Base-by-base conservation (phyloP, 108 stramenopile genomes). In the Heterococcus sp. region DNA sequence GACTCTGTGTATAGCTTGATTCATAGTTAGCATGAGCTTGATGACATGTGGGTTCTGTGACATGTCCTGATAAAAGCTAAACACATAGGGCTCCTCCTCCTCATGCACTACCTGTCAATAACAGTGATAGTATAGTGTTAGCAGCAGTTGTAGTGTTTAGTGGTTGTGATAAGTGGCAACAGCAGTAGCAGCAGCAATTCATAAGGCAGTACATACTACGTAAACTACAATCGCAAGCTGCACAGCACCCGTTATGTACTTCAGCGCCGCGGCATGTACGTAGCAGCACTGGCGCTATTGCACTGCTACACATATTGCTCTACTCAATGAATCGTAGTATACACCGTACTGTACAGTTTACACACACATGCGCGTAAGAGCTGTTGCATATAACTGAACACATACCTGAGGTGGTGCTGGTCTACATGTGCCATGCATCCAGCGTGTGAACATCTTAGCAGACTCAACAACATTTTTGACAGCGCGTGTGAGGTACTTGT, bases 371-470 rank as follows among this genome's bases (percentile, higher is more conserved):
- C n/a, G n/a, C n/a, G n/a, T n/a, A n/a, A n/a, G n/a, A n/a, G n/a
- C n/a, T n/a, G n/a, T n/a, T n/a, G n/a, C n/a, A n/a, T n/a, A n/a
- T n/a, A n/a, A n/a, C n/a, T n/a, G n/a, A n/a, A n/a, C n/a, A 58
- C 46, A 58, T 36, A 81, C 79, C 79, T 81, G 79, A 37, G 72
- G 79, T 27, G 70, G 71, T 27, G 89, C 83, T 35, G 85, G 88
- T 36, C 88, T 73, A 65, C 91, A 91, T 14, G 91, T 90, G 38
- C 90, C 90, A 40, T 82, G 85, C 90, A 89, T 90, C 91, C 91
- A 91, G 33, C 91, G 84, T n/a, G 38, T 37, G 40, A 91, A 91
- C 65, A 36, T 63, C 40, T 85, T 82, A 4, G 91, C 87, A n/a
- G 88, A 69, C 37, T 90, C 89, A 37, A 82, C 82, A n/a, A 90